Base-by-base conservation (phyloP, 345 rosid species). In the Dipteronia dyeriana region DNA sequence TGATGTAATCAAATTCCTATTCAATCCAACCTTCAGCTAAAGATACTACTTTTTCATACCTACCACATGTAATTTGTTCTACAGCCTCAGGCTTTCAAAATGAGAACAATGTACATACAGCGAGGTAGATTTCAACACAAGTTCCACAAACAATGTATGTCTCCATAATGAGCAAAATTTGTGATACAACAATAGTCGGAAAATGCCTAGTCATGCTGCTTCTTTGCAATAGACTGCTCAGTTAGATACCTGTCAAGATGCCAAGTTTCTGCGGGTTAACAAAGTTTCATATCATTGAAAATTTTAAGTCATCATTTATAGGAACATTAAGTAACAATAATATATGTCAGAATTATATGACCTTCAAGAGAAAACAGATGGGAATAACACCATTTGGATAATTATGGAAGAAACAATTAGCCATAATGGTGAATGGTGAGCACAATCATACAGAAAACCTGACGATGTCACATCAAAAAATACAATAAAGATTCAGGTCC, bases 201-300 rank as follows among this genome's bases (percentile, higher is more conserved):
- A 69, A 77, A 61, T 31, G 17, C 53, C 64, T 72, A 70, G 47
- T 54, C 17, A 6, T 66, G 72, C 70, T 13, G 3, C 62, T 81
- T 80, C 83, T 81, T 85, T 49, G 65, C 73, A 23, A 34, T 54
- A 17, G 84, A 82, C 75, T 79, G 85, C 82, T 90, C 90, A 0
- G 76, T 75, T 0, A 84, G 86, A 70, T 85, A 90, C 88, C 91
- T 77, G 76, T 69, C 70, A 66, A 45, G 59, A 71, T 10, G 57
- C 38, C 74, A 70, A 63, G 66, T 66, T 68, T 66, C 64, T 14
- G 2, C 12, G 39, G 34, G 23, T 39, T 53, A 20, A 75, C 54
- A 68, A 29, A 79, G 31, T 66, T 75, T 10, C 29, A 31, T 25
- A 47, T 19, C n/a, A 74, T 51, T 43, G 13, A 59, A 6, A 2